A percentile compares a stretch with the other conserved stretches of the same genome.
phyloP scores from a whole-genome alignment of 352 stramenopile species.

The Elongisporangium anandrum region DNA sequence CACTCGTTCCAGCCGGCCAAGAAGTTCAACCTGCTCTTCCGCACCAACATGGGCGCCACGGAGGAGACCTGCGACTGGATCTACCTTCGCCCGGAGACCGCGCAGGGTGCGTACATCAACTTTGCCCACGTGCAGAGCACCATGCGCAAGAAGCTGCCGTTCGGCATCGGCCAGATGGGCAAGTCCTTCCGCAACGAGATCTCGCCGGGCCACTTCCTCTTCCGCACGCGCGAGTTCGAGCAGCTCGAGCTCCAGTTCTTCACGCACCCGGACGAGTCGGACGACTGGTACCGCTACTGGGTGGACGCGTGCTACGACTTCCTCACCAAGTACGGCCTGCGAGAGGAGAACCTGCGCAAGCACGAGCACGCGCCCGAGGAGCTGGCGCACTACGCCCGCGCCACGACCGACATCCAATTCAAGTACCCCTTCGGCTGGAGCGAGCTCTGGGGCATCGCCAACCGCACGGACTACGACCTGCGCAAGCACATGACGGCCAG shows the following conservation, averaged over 20 bases:
- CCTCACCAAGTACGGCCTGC: slow-evolving; percentile 87
- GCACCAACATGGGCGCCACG: slow-evolving; percentile 94
- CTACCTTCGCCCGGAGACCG: slow-evolving; percentile 97
- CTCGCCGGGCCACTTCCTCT: slow-evolving; percentile 96
- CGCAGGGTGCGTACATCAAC: slow-evolving; percentile 98
- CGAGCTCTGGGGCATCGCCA: slow-evolving; percentile 96
- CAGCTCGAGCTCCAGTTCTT: slow-evolving; percentile 94
- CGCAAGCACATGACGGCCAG: slow-evolving; percentile 92
- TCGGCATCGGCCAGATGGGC: slow-evolving; percentile 96
- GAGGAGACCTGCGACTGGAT: slow-evolving; percentile 85
- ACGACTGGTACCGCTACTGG: slow-evolving; percentile 88
- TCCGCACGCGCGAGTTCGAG: slow-evolving; percentile 97
- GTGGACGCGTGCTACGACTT: slow-evolving; percentile 90
- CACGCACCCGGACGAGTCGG: slow-evolving; percentile 67
- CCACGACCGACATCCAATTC: slow-evolving; percentile 97
- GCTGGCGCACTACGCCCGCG: slow-evolving; percentile 95
- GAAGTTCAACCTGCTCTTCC: slow-evolving; percentile 98
- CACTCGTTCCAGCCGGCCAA: slow-evolving; percentile 76
- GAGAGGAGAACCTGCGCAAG: slow-evolving; percentile 86
- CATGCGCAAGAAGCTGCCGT: slow-evolving; percentile 91
- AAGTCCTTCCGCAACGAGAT: slow-evolving; percentile 99
- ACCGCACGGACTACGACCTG: slow-evolving; percentile 95
- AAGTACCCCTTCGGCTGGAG: slow-evolving; percentile 96
- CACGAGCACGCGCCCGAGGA: slow-evolving; percentile 91
- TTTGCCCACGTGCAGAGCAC: slow-evolving; percentile 94